Conservation (phyloP, 2,329 filamentous ascomycete species). For the Nakataea oryzae region DNA sequence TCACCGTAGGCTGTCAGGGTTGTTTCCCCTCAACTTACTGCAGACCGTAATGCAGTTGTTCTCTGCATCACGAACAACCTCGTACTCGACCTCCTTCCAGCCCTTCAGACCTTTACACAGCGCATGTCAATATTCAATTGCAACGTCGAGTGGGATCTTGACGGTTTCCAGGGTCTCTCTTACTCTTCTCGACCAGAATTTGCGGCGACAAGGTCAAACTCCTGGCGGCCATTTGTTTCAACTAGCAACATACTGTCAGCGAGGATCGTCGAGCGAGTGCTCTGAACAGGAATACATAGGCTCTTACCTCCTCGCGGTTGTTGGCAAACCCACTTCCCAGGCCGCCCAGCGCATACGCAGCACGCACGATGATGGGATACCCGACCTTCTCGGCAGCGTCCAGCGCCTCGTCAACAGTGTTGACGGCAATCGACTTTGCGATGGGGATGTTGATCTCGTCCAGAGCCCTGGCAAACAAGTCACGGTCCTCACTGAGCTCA, state of each 20-base stretch:
- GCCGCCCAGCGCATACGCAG: slow-evolving; percentile 91
- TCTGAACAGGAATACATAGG: neutral
- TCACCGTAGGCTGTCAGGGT: neutral
- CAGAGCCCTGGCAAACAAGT: slow-evolving; percentile 88
- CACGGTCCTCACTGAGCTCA: slow-evolving; percentile 90
- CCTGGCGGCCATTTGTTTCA: slow-evolving; percentile 65
- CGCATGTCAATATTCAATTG: neutral
- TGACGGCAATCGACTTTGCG: slow-evolving; percentile 87
- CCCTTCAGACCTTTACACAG: slow-evolving; percentile 1
- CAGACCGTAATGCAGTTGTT: slow-evolving; percentile 99
- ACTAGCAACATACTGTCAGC: neutral
- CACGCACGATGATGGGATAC: slow-evolving; percentile 96
- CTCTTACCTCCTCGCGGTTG: slow-evolving; percentile 85
- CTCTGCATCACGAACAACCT: slow-evolving; percentile 87
- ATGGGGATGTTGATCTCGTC: slow-evolving; percentile 98
- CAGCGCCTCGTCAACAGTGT: slow-evolving; percentile 84
- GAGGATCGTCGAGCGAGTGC: neutral
- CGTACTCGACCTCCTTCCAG: slow-evolving; percentile 84
- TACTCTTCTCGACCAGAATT: slow-evolving; percentile 82
- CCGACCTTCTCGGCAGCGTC: slow-evolving; percentile 78
- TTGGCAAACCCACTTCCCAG: slow-evolving; percentile 93
- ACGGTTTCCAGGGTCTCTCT: neutral
- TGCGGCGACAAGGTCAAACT: slow-evolving; percentile 91
- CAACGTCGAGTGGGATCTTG: neutral
- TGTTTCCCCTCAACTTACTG: slow-evolving; percentile 28